Base-by-base conservation (phyloP, 1,284 basidiomycete genomes). In the Fomitopsis palustris region DNA sequence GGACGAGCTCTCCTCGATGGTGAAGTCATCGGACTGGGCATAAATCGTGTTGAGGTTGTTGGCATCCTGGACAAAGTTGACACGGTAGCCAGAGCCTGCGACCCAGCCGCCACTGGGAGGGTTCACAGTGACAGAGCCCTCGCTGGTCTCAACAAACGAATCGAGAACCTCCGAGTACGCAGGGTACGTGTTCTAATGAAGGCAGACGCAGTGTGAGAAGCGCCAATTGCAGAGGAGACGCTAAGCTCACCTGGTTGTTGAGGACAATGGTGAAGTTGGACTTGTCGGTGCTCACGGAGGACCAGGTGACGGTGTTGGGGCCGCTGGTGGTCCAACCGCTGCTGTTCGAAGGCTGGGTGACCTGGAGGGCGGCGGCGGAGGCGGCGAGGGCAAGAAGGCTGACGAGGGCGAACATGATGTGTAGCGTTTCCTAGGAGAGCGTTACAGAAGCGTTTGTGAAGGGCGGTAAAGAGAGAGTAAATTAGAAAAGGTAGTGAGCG, bases 261-360 rank as follows among this genome's bases (percentile, higher is more conserved):
- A 94, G 79, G 55, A 91, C 74, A 53, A 82, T 78, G 12, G 87
- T 83, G 73, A 94, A 93, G 75, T 82, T 90, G 55, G 61, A 47
- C 0, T 82, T 70, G 68, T 93, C 90, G 19, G 87, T 88, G 60
- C 61, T 61, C 61, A 91, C 90, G n/a, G 78, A 78, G 2, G 74
- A 60, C 90, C 91, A 93, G 19, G 72, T 60, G 62, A 92, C 74
- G 37, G 72, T 77, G 70, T 93, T 89, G 53, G 78, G 66, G 21
- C 85, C 85, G 17, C 70, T 68, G 65, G 81, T 80, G 19, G 77
- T 80, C 90, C 90, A 94, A 55, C 79, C 80, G 29, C 79, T 67
- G 41, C 66, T 58, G 33, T 65, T 64, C 62, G 70, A 75, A 45
- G 92, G 92, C 56, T 67, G 73, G 57, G 78, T 81, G 69, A 93